Evolutionary conservation across 306 rosid genomes (phyloP).

Genomic region (Alnus rubra): DNA sequence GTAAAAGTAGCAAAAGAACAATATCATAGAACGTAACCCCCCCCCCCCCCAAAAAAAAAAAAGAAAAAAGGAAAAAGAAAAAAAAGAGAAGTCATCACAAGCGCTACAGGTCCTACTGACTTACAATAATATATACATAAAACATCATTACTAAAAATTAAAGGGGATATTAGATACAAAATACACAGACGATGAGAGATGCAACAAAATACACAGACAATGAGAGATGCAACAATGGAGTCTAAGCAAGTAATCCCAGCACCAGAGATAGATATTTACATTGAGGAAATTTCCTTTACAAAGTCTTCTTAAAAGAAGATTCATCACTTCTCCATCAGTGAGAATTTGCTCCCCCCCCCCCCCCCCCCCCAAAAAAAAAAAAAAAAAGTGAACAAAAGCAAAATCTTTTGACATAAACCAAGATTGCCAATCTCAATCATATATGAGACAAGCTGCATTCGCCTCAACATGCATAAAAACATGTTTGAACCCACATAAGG

Average conservation of each 20-base stretch:
- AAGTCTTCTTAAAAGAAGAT: neutral
- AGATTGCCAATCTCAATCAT: neutral
- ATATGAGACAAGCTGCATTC: neutral
- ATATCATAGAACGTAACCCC: slow-evolving; percentile 4
- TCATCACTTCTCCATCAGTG: neutral
- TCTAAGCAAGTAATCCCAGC: neutral
- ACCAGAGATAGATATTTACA: neutral
- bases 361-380: neutral
- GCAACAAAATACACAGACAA: neutral
- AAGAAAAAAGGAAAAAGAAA: too few relatives aligned
- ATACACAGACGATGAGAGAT: neutral
- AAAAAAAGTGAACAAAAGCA: neutral
- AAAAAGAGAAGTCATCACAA: too few relatives aligned
- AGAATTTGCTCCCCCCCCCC: neutral
- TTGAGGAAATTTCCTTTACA: neutral
- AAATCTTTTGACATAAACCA: neutral
- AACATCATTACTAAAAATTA: neutral
- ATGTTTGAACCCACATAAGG: neutral
- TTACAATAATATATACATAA: neutral
- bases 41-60: neutral
- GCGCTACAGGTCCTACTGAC: neutral
- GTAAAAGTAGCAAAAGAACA: slow-evolving; percentile 1
- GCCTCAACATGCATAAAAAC: neutral
- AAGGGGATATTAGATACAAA: neutral
- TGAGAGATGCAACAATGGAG: neutral